Evolutionary conservation across 1,284 basidiomycete genomes (phyloP).

Genomic region (Ustilago trichophora): DNA sequence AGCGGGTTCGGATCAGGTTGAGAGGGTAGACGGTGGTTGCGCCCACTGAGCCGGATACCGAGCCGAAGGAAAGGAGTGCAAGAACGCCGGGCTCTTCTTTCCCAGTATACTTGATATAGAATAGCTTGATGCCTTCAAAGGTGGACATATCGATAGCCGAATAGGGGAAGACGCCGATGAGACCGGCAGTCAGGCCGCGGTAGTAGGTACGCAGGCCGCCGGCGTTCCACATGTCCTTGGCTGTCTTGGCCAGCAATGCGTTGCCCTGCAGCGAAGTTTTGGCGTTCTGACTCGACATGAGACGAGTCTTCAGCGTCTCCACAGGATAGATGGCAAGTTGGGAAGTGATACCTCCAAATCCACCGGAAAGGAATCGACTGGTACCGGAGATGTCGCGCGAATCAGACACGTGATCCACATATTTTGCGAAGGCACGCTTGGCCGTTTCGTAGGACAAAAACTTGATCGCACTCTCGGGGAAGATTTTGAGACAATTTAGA

Average conservation of each 20-base stretch:
- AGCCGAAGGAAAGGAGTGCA: slow-evolving; percentile 67
- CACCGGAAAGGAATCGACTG: slow-evolving; percentile 93
- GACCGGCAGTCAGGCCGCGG: slow-evolving; percentile 79
- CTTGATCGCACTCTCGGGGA: slow-evolving; percentile 88
- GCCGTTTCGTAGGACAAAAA: slow-evolving; percentile 95
- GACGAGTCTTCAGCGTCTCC: slow-evolving; percentile 65
- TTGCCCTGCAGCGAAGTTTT: slow-evolving; percentile 72
- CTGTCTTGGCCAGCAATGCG: slow-evolving; percentile 73
- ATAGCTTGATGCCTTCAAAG: slow-evolving; percentile 68
- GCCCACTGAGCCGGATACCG: slow-evolving; percentile 67
- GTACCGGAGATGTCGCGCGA: slow-evolving; percentile 86
- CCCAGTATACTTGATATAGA: slow-evolving; percentile 67
- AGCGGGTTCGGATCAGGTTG: slow-evolving; percentile 83
- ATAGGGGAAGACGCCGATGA: slow-evolving; percentile 69
- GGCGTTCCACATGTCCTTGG: slow-evolving; percentile 76
- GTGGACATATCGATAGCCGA: slow-evolving; percentile 68
- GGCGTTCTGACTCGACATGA: slow-evolving; percentile 77
- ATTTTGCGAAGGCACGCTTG: slow-evolving; percentile 92
- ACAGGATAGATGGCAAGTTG: slow-evolving; percentile 74
- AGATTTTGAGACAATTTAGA: slow-evolving; percentile 83
- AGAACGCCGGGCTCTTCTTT: slow-evolving; percentile 68
- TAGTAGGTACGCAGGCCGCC: slow-evolving; percentile 88
- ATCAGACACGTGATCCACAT: slow-evolving; percentile 90
- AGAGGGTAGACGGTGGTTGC: slow-evolving; percentile 68
- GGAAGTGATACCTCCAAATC: slow-evolving; percentile 91